Base-by-base conservation (phyloP, 805 yeast genomes). In the Jamesozyma gamospora region DNA sequence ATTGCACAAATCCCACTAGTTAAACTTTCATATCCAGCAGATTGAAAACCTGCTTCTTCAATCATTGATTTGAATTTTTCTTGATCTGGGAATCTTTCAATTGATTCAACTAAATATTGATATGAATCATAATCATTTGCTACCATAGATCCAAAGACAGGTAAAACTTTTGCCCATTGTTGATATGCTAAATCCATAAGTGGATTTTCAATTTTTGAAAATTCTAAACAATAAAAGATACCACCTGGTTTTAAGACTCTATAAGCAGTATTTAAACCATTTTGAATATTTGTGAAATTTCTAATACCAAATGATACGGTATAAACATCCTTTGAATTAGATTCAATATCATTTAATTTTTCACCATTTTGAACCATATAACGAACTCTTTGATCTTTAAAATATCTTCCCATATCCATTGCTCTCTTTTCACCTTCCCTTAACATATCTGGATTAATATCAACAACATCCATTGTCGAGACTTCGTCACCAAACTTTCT, bases 271-370 rank as follows among this genome's bases (percentile, higher is more conserved):
- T 83, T 72, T 53, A 92, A 71, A 24, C 97, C 98, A 4, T 86
- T 87, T 63, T 88, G 96, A 52, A 92, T 79, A 60, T 92, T 72
- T 42, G 98, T 92, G 64, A 94, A 92, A 64, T 92, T 92, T 64
- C 98, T 77, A 65, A 92, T 92, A 43, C 98, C 98, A 61, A 92
- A 92, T 3, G 96, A 94, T 51, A 92, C 87, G 2, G 98, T 92
- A 64, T 92, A 92, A 37, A 92, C 78, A 59, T 92, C 98, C 65
- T 87, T 90, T 7, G 95, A 84, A 59, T 81, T 78, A 53, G 82
- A 87, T 35, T 79, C 81, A 48, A 92, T 83, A 40, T 76, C 69
- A 50, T 86, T 96, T 67, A 92, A 71, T 8, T 71, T 69, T 65
- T 92, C 96, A 46, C 97, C 98, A 53, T 92, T 88, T 64, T 90